phyloP scores from a whole-genome alignment of 2,329 filamentous ascomycete species.

The Niveomyces coronatus region DNA sequence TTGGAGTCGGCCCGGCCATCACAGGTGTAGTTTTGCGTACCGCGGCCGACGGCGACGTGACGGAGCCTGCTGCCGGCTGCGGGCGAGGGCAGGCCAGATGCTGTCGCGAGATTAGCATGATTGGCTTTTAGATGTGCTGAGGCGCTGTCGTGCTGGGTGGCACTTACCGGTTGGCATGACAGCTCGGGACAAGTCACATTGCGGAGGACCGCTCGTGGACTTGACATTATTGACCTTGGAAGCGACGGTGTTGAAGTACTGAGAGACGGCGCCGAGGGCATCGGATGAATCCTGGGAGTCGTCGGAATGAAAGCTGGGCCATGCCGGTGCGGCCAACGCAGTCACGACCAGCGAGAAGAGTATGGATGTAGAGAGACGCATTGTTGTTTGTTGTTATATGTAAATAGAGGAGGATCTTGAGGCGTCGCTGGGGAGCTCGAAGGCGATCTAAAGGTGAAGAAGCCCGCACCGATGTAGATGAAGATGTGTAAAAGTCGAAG shows the following conservation, averaged over 20 bases:
- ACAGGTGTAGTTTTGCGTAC: slow-evolving; percentile 93
- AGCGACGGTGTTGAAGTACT: slow-evolving; percentile 52
- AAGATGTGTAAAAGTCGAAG: slow-evolving; percentile 11
- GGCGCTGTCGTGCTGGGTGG: too few species aligned
- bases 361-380: slow-evolving; percentile 40
- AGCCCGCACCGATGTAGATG: slow-evolving; percentile 13
- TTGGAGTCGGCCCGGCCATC: slow-evolving; percentile 42
- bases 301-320: slow-evolving; percentile 26
- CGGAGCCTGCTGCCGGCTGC: slow-evolving; percentile 51
- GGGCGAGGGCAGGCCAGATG: slow-evolving; percentile 48
- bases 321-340: slow-evolving; percentile 36
- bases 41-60: slow-evolving; percentile 78
- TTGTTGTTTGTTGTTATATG: slow-evolving; percentile 28
- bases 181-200: slow-evolving; percentile 45
- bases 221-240: slow-evolving; percentile 41
- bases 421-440: too few species aligned
- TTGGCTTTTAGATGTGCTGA: not conserved
- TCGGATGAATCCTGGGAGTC: slow-evolving; percentile 26
- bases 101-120: not conserved
- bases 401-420: too few species aligned
- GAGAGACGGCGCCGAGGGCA: slow-evolving; percentile 38
- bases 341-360: slow-evolving; percentile 34
- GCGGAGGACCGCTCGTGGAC: slow-evolving; percentile 28
- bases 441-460: not conserved
- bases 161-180: slow-evolving; percentile 31